These are phyloP conservation scores for Misopates orontium DNA, from an alignment of 257 asterid genomes.

Conservation along the genomic window DNA sequence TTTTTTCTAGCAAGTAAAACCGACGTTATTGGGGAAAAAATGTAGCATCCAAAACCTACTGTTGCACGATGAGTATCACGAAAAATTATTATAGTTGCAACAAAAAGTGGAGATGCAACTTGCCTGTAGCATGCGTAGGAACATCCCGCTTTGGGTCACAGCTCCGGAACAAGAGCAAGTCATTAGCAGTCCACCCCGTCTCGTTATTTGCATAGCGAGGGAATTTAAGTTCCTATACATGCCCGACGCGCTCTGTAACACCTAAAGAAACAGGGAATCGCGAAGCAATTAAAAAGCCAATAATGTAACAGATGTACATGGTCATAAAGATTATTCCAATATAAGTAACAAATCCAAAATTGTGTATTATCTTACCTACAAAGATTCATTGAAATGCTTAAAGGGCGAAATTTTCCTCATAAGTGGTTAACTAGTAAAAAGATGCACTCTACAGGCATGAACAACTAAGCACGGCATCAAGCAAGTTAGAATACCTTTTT, in stretches of 20 bases:
- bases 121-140: conserved; percentile 78
- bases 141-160: conserved; percentile 92
- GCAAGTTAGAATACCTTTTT: conserved; percentile 51
- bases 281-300: conserved; percentile 4
- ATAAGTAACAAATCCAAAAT: too few species aligned
- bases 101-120: conserved; percentile 26
- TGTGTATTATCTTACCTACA: neutral
- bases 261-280: conserved; percentile 44
- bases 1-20: neutral
- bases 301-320: neutral
- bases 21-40: neutral
- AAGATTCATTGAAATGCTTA: conserved; percentile 4
- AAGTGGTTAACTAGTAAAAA: conserved; percentile 9
- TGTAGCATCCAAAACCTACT: neutral
- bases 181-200: conserved; percentile 84
- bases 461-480: conserved; percentile 20
- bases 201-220: conserved; percentile 85
- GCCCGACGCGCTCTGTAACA: conserved; percentile 83
- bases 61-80: neutral
- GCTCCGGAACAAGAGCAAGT: conserved; percentile 99
- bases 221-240: conserved; percentile 92
- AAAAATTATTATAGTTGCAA: neutral
- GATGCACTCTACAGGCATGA: neutral
- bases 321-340: too few species aligned
- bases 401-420: neutral